A percentile compares a stretch with the other conserved stretches of the same genome.
These are phyloP conservation scores for Lachnellula occidentalis DNA, from an alignment of 2,329 filamentous ascomycete species.

Conservation along the genomic window DNA sequence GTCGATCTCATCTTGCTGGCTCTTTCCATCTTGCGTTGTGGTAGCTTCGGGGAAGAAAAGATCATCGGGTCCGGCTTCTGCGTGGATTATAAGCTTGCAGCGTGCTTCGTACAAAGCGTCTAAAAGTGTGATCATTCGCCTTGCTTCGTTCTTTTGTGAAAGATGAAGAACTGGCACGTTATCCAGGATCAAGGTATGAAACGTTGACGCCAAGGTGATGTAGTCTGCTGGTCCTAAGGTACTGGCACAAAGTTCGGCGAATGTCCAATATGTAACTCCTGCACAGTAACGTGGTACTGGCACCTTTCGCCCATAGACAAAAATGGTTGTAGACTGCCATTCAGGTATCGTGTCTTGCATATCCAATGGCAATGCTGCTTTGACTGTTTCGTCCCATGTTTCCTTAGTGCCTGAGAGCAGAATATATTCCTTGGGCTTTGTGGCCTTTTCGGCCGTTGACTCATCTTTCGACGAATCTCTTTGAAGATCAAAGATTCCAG, in stretches of 20 bases:
- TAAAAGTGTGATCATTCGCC: constrained; percentile 73
- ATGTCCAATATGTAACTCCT: constrained; percentile 60
- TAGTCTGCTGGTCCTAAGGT: constrained; percentile 76
- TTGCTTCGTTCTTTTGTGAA: constrained; percentile 72
- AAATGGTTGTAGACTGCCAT: constrained; percentile 42
- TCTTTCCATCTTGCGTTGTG: constrained; percentile 25
- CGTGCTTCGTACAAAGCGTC: constrained; percentile 79
- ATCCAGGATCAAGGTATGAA: constrained; percentile 71
- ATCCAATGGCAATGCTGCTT: constrained; percentile 15
- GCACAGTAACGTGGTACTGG: constrained; percentile 51
- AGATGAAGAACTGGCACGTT: constrained; percentile 62
- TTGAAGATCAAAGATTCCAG: background rate
- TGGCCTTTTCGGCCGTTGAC: background rate
- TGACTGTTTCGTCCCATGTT: constrained; percentile 23
- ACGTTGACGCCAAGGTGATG: constrained; percentile 72
- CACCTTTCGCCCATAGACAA: constrained; percentile 60
- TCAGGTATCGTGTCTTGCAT: constrained; percentile 24
- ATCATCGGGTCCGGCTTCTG: constrained; percentile 62
- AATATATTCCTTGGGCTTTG: constrained; percentile 26
- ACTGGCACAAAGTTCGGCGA: constrained; percentile 58
- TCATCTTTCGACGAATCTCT: background rate
- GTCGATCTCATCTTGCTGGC: constrained; percentile 32
- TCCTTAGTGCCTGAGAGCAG: constrained; percentile 16
- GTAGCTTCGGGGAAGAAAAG: constrained; percentile 67
- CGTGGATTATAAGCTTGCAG: constrained; percentile 68